A percentile compares a stretch with the other conserved stretches of the same genome.
Evolutionary conservation across 2,329 filamentous ascomycete genomes (phyloP).

Genomic region (Fusarium subtropicale): DNA sequence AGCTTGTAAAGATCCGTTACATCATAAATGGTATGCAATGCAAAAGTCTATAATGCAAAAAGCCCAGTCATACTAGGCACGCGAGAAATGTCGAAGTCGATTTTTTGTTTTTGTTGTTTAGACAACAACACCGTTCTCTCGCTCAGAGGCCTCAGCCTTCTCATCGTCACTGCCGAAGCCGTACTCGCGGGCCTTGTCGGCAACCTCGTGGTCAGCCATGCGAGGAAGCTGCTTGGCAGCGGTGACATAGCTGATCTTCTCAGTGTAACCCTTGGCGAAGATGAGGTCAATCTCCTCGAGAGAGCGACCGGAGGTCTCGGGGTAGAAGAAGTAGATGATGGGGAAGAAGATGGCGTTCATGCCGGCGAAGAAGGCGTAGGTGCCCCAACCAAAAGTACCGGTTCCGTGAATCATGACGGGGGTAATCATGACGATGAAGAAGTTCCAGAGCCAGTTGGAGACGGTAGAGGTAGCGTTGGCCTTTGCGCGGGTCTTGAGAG

Average conservation of each 20-base stretch:
- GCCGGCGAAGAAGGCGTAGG: conserved; percentile 64
- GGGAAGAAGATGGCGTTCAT: conserved; percentile 63
- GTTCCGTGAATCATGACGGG: conserved; percentile 74
- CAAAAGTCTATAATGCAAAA: conserved; percentile 7
- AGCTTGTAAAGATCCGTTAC: conserved; percentile 8
- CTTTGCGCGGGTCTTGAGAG: conserved; percentile 65
- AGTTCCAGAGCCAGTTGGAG: conserved; percentile 75
- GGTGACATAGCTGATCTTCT: conserved; percentile 69
- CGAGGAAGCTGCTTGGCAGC: conserved; percentile 66
- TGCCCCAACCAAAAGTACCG: conserved; percentile 62
- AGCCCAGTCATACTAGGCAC: neutral
- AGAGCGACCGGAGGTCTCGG: conserved; percentile 54
- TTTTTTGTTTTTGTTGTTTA: conserved; percentile 4
- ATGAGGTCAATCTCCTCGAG: conserved; percentile 40
- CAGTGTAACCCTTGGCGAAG: conserved; percentile 63
- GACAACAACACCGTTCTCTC: conserved; percentile 26
- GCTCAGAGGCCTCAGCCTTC: conserved; percentile 17
- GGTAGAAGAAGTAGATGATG: conserved; percentile 61
- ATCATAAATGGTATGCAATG: conserved; percentile 7
- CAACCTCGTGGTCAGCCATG: conserved; percentile 29
- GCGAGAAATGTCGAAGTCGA: neutral
- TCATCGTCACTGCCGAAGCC: conserved; percentile 27
- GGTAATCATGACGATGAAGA: conserved; percentile 79
- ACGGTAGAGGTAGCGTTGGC: conserved; percentile 68
- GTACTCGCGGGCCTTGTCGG: conserved; percentile 28